Percentiles rank a stretch among this genome's conserved stretches.
These are phyloP conservation scores for Dactylis glomerata DNA, from an alignment of 176 grass and related monocot genomes.

Conservation along the genomic window DNA sequence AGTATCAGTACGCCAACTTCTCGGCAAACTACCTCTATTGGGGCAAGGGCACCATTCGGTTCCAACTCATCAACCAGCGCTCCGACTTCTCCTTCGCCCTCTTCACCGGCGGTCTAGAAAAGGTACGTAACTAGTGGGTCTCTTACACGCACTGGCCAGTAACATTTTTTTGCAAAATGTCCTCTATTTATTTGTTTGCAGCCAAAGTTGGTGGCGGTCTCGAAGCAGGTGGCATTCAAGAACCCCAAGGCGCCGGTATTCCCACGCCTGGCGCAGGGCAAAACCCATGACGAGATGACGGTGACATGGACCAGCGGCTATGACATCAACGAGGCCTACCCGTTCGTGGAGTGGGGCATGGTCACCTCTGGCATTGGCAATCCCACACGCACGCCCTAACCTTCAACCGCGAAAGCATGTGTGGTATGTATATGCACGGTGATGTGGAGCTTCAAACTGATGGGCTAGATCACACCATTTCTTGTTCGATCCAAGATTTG, in stretches of 20 bases:
- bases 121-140: no score
- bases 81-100: slow-evolving; percentile 73
- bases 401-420: slow-evolving; percentile 70
- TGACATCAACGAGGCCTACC: slow-evolving; percentile 78
- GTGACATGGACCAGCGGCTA: slow-evolving; percentile 85
- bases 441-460: no score
- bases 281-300: slow-evolving; percentile 60
- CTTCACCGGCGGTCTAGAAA: slow-evolving; percentile 66
- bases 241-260: slow-evolving; percentile 90
- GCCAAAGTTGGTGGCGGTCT: slow-evolving; percentile 63
- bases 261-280: slow-evolving; percentile 90
- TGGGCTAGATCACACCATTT: not conserved
- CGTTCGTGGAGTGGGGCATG: slow-evolving; percentile 87
- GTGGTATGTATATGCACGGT: no score
- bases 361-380: not conserved
- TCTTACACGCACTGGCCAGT: no score
- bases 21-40: slow-evolving; percentile 49
- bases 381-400: slow-evolving; percentile 51
- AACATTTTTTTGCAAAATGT: no score
- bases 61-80: slow-evolving; percentile 89
- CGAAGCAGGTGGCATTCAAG: slow-evolving; percentile 51
- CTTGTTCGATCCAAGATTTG: no score
- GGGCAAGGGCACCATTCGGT: slow-evolving; percentile 56
- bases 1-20: slow-evolving; percentile 82
- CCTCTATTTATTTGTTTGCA: no score